Evolutionary conservation across 805 yeast species (phyloP).

Genomic region (Hanseniaspora mollemarum): DNA sequence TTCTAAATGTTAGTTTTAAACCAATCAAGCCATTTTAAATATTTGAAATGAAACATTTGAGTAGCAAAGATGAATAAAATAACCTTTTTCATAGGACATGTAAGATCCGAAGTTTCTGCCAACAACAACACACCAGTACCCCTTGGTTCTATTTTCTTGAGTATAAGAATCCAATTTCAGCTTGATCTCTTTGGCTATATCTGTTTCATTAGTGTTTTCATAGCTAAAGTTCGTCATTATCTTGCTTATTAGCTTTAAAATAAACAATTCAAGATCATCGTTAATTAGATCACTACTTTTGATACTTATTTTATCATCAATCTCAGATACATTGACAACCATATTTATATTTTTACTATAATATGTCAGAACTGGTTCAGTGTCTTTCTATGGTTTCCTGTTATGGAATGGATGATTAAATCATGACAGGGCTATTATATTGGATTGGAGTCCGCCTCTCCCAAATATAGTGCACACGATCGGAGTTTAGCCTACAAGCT

Average conservation of each 20-base stretch:
- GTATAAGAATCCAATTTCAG: constrained; percentile 52
- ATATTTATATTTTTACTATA: not conserved
- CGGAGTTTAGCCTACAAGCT: too few species aligned
- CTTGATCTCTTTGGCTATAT: constrained; percentile 8
- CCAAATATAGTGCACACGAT: too few species aligned
- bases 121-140: constrained; percentile 71
- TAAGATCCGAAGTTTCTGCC: constrained; percentile 71
- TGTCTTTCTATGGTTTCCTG: too few species aligned
- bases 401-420: too few species aligned
- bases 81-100: constrained; percentile 68
- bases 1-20: not conserved
- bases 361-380: too few species aligned
- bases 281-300: constrained; percentile 18
- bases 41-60: constrained; percentile 10
- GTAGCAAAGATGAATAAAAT: constrained; percentile 45
- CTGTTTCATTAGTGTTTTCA: constrained; percentile 19
- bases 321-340: not conserved
- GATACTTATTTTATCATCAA: not conserved
- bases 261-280: constrained; percentile 26
- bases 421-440: too few species aligned
- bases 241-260: constrained; percentile 22
- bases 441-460: too few species aligned
- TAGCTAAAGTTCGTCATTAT: constrained; percentile 23
- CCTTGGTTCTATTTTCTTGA: constrained; percentile 53
- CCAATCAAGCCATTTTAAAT: not conserved